phyloP scores from a whole-genome alignment of 1,284 basidiomycete genomes.

The Irpex sp. region DNA sequence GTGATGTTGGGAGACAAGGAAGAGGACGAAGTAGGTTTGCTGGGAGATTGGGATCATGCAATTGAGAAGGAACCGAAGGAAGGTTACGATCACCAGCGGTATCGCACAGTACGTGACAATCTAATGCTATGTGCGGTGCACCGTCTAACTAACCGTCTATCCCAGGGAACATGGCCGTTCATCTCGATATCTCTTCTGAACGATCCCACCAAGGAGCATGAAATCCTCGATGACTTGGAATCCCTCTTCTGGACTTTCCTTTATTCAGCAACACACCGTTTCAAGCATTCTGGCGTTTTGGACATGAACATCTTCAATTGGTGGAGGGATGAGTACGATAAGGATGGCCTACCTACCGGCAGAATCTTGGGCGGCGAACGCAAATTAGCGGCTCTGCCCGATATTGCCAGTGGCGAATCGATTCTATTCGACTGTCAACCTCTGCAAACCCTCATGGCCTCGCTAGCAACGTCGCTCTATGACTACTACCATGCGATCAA shows the following conservation, averaged over 20 bases:
- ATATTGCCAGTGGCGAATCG: neutral
- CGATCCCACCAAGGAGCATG: slow-evolving; percentile 14
- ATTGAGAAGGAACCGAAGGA: neutral
- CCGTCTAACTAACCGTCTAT: neutral
- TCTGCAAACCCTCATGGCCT: neutral
- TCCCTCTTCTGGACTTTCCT: slow-evolving; percentile 27
- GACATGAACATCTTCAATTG: neutral
- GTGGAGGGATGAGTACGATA: neutral
- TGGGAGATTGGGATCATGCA: slow-evolving; percentile 31
- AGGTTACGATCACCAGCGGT: neutral
- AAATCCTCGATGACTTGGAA: slow-evolving; percentile 29
- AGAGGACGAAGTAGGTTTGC: slow-evolving; percentile 17
- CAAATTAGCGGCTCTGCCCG: neutral
- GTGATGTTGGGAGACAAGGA: slow-evolving; percentile 20
- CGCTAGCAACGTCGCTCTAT: neutral
- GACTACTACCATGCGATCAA: neutral
- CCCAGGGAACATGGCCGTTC: slow-evolving; percentile 32
- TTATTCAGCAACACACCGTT: slow-evolving; percentile 1
- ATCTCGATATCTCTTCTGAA: slow-evolving; percentile 23
- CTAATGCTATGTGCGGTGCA: neutral
- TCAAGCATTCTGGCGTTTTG: neutral
- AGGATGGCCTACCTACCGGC: neutral
- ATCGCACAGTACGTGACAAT: neutral
- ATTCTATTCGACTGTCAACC: neutral
- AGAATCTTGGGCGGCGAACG: neutral